Percentiles rank a stretch among this genome's conserved stretches.
Evolutionary conservation across 805 yeast genomes (phyloP).

Genomic region (Schizosaccharomyces cryophilus): DNA sequence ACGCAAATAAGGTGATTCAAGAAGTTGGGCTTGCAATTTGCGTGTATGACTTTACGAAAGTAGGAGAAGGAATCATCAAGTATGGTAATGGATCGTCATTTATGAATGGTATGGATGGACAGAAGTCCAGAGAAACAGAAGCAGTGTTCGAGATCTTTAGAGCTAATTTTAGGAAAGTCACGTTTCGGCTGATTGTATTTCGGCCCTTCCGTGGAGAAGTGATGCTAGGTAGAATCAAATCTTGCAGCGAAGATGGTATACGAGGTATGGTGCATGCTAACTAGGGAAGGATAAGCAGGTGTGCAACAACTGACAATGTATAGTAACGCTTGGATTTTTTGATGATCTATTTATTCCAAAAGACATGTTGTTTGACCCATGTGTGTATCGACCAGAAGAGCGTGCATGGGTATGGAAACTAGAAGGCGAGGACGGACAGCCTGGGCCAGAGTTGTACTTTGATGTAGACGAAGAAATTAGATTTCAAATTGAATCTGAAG

Average conservation of each 20-base stretch:
- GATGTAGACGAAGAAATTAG: slow-evolving; percentile 81
- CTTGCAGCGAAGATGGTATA: slow-evolving; percentile 69
- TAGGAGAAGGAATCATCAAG: slow-evolving; percentile 67
- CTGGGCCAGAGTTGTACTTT: slow-evolving; percentile 50
- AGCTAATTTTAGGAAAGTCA: slow-evolving; percentile 16
- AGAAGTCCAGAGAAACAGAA: neutral
- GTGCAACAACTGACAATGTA: neutral
- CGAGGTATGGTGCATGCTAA: slow-evolving; percentile 12
- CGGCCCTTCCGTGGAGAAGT: slow-evolving; percentile 90
- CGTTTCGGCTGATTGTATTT: slow-evolving; percentile 56
- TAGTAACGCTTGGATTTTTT: slow-evolving; percentile 59
- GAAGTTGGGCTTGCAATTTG: slow-evolving; percentile 67
- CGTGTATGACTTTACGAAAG: slow-evolving; percentile 58
- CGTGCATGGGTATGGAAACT: slow-evolving; percentile 88
- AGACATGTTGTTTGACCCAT: slow-evolving; percentile 52
- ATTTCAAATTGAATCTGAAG: slow-evolving; percentile 74
- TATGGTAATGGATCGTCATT: slow-evolving; percentile 76
- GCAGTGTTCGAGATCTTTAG: neutral
- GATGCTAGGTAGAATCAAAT: slow-evolving; percentile 75
- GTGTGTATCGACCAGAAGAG: slow-evolving; percentile 30
- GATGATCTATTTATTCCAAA: slow-evolving; percentile 82
- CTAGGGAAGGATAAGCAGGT: no score
- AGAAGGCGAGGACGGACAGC: slow-evolving; percentile 12
- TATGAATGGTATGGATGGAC: slow-evolving; percentile 17
- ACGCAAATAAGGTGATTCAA: slow-evolving; percentile 58